Evolutionary conservation across 768 basidiomycete genomes (phyloP), one percentile per base, ranked within the genome.

Genomic region (Psilocybe cubensis): DNA sequence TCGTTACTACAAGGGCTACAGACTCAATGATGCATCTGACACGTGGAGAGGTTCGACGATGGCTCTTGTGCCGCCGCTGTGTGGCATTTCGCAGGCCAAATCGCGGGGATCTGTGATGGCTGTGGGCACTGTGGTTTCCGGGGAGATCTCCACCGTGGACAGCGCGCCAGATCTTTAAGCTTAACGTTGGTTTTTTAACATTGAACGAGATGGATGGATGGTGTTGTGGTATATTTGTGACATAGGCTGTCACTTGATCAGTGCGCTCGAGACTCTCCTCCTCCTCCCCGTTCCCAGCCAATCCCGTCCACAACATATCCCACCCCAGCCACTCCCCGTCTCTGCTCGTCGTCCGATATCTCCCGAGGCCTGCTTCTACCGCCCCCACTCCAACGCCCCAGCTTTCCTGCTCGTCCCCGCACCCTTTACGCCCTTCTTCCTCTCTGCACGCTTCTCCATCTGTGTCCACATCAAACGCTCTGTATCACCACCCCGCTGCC

Each of bases 191-290:
- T n/a, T n/a, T n/a, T n/a, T n/a, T n/a, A n/a, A n/a, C n/a, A 23
- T 8, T 21, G 38, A 21, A 29, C n/a, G 49, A 29, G 23, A 38
- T 24, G 20, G 29, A 24, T 23, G 3, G 25, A 25, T 10, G 38
- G 10, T 73, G 65, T 74, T 74, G 68, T 60, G 54, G 20, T 10
- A 12, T 74, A 59, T 75, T 74, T 75, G 69, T 57, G 51, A 41
- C 48, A 44, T 38, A 62, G 24, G 31, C 21, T 44, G 74, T 74
- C 73, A 72, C 66, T 72, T 75, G 73, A 72, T 66, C 58, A 52
- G 51, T 57, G 54, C 58, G 59, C 59, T 60, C 65, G 56, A 56
- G 56, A 56, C 63, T 56, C 67, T 59, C 64, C 62, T 57, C 61
- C 56, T 63, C 64, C 51, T 57, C 62, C 52, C 57, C 54, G 45